Conservation (phyloP, 2,329 filamentous ascomycete species). For the Xylariaceae sp. region DNA sequence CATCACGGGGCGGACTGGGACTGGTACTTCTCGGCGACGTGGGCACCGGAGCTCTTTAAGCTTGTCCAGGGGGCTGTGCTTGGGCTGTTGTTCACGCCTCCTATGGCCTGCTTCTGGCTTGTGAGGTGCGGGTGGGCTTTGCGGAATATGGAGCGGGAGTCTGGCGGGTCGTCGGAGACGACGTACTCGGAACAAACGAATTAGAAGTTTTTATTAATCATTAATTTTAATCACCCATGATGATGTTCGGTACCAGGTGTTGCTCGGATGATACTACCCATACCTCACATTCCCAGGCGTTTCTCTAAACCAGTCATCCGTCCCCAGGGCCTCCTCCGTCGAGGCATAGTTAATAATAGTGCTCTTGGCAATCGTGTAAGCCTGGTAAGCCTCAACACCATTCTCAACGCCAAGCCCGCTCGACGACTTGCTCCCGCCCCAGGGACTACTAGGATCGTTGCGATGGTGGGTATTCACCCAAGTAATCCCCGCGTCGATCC, state of each 20-base stretch:
- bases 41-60: constrained; percentile 50
- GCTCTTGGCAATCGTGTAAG: constrained; percentile 59
- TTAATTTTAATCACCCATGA: no score
- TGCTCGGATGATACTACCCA: no score
- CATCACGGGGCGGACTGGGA: constrained; percentile 38
- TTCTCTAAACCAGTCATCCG: constrained; percentile 67
- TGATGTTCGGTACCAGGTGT: no score
- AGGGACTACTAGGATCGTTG: constrained; percentile 67
- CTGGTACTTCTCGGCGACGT: constrained; percentile 41
- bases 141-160: constrained; percentile 24
- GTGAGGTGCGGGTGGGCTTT: constrained; percentile 45
- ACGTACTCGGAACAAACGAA: background rate
- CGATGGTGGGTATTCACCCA: constrained; percentile 63
- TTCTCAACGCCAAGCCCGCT: constrained; percentile 72
- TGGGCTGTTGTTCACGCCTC: constrained; percentile 44
- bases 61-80: constrained; percentile 44
- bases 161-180: background rate
- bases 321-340: constrained; percentile 45
- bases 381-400: constrained; percentile 59
- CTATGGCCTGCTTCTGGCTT: constrained; percentile 49
- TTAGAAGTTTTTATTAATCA: constrained; percentile 14
- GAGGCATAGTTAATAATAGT: constrained; percentile 66
- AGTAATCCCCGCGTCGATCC: constrained; percentile 61
- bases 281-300: constrained; percentile 55
- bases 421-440: constrained; percentile 60